Evolutionary conservation across 139 green algal genomes (phyloP), one percentile per base, ranked within the genome.

Genomic region (Coelastrella sp.): DNA sequence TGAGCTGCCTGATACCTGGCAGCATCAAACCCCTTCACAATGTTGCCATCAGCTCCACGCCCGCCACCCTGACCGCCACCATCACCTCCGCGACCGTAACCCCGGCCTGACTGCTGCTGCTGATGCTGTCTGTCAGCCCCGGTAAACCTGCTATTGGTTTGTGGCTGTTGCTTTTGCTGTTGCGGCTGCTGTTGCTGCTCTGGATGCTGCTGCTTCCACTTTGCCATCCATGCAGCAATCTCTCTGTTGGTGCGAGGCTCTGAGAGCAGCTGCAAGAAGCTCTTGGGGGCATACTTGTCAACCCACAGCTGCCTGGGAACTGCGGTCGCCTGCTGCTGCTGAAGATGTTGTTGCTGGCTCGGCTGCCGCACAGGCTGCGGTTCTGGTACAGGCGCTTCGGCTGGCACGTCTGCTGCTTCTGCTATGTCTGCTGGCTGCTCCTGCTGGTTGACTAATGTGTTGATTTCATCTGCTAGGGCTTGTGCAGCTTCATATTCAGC

Each of bases 241-340:
- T 97, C 95, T 2, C 96, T 91, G 94, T 99, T 99, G 84, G 94
- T 96, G 5, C 93, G 87, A 89, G 99, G 97, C 81, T 98, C 96
- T 58, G 93, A 97, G 5, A 99, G 94, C 66, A 99, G 92, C 85
- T 97, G 95, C 47, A 96, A 94, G 93, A 98, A 99, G 57, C 64
- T 78, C 2, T 78, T 75, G 3, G 98, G 98, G 0, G 94, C 88
- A 92, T 99, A 98, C 92, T 98, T 98, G 91, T 98, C 95, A 47
- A 99, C 97, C 98, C 98, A 99, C 80, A 99, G 92, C 85, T 91
- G 74, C 56, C 59, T 59, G 14, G 61, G 76, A 6, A 22, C 75
- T n/a, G 73, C 19, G 4, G 60, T 11, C 5, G n/a, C 61, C 22
- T 87, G 83, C 32, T 78, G 83, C 17, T 56, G 58, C 16, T 80